Base-by-base conservation (phyloP, 164 flowering plant genomes). In the Kingdonia uniflora region DNA sequence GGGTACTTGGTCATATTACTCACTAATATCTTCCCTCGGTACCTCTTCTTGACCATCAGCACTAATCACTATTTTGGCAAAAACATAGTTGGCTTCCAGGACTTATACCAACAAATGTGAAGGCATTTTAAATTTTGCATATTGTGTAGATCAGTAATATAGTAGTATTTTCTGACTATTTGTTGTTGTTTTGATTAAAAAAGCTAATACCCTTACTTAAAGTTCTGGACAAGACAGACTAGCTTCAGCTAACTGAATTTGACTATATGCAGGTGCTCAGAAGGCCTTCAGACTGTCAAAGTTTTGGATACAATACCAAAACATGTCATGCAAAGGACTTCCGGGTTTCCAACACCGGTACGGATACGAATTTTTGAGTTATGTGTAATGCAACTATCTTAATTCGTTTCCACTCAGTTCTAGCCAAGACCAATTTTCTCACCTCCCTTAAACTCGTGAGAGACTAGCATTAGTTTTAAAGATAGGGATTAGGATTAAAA, bases 341-440 rank as follows among this genome's bases (percentile, higher is more conserved):
- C 55, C 35, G 99, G 99, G 42, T 86, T 79, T 64, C 99, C 99
- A 48, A 92, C 99, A 14, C 80, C 69, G 88, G 96, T 87, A 81
- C 56, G 64, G 26, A 40, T 26, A 19, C 23, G 47, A 49, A 23
- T 57, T 55, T 11, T 46, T 12, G 14, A 11, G 0, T 47, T 47
- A 6, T 19, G 2, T 47, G 1, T 1, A 24, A 16, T 2, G 12
- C 5, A 2, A 41, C 17, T 10, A 16, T 41, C n/a, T 41, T 41
- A 14, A 20, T 47, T 47, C 5, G 21, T 2, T 21, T 1, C 2
- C 11, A 21, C 13, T 11, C 1, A 11, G 11, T 16, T 19, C 8
- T 8, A 19, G 50, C 15, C 20, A 7, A 11, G 6, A 2, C 20
- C 5, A 16, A 16, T 7, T 21, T 45, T 19, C 15, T 41, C 44